phyloP scores from a whole-genome alignment of 768 basidiomycete species.

The Pisolithus orientalis region DNA sequence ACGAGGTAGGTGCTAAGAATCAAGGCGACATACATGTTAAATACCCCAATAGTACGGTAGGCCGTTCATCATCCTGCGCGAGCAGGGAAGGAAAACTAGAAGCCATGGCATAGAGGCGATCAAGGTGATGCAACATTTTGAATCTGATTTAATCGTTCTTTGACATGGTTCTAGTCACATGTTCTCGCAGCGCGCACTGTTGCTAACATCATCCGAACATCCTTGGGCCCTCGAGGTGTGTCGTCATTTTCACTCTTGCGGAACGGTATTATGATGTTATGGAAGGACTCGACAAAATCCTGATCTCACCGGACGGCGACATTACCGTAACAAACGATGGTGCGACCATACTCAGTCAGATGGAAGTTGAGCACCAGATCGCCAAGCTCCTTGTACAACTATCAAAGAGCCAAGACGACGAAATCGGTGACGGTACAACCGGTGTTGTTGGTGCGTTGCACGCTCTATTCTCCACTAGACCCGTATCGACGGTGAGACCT shows the following conservation, averaged over 20 bases:
- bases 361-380: constrained; percentile 99
- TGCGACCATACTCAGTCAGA: constrained; percentile 95
- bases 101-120: constrained; percentile 92
- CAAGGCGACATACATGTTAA: neutral
- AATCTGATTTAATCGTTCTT: constrained; percentile 1
- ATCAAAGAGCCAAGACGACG: constrained; percentile 97
- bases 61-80: constrained; percentile 96
- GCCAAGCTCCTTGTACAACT: constrained; percentile 96
- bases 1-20: constrained; percentile 49
- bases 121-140: constrained; percentile 53
- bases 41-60: constrained; percentile 65
- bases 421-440: constrained; percentile 98
- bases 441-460: constrained; percentile 88
- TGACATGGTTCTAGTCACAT: constrained; percentile 55
- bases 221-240: constrained; percentile 87
- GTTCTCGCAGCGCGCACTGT: constrained; percentile 94
- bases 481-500: neutral
- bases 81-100: constrained; percentile 89
- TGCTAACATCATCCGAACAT: constrained; percentile 91
- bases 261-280: constrained; percentile 7
- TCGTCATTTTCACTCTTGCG: constrained; percentile 1
- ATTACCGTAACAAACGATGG: constrained; percentile 99
- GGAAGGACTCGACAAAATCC: constrained; percentile 87
- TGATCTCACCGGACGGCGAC: constrained; percentile 94
- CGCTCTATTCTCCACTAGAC: constrained; percentile 2